Base-by-base conservation (phyloP, 805 yeast genomes). In the Teunomyces stri region DNA sequence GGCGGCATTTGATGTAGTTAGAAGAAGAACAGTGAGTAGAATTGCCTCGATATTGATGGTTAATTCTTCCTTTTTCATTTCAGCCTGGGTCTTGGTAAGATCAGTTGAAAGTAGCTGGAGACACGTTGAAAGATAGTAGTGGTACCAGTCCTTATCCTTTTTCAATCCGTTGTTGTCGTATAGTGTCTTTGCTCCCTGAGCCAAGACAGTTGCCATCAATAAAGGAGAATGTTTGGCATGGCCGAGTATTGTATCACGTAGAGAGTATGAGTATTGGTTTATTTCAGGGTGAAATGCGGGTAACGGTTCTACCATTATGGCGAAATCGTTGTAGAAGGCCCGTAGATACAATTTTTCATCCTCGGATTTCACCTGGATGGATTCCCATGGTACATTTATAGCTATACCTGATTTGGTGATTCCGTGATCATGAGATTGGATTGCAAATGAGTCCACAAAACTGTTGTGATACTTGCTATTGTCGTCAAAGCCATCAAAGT, bases 151-250 rank as follows among this genome's bases (percentile, higher is more conserved):
- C 57, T 84, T 88, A 58, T 84, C 87, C 40, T 78, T 76, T 0
- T 72, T 66, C 12, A 66, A 57, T 12, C 62, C 54, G 2, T 73
- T 68, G 36, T 69, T 68, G 44, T 78, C 66, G 49, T 73, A 76
- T 2, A 76, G 65, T 4, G 76, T 71, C 36, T 81, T 69, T 0
- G 90, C 89, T 20, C 90, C 91, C 49, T 83, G 84, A 0, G 91
- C 86, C 41, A 85, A 59, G 3, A 84, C 74, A 0, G 88, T 87
- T 12, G 87, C 84, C 45, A 85, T 63, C 18, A 85, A 58, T 55
- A 81, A 84, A 1, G 83, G 71, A 54, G 81, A 85, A 13, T 73
- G 72, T 25, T 75, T 69, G 0, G 89, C 87, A 59, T 80, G 79
- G 15, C 75, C 70, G 16, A 85, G 59, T 5, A 85, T 59, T 4